Evolutionary conservation across 2,329 filamentous ascomycete genomes (phyloP).

Genomic region (Cladosporium sp.): DNA sequence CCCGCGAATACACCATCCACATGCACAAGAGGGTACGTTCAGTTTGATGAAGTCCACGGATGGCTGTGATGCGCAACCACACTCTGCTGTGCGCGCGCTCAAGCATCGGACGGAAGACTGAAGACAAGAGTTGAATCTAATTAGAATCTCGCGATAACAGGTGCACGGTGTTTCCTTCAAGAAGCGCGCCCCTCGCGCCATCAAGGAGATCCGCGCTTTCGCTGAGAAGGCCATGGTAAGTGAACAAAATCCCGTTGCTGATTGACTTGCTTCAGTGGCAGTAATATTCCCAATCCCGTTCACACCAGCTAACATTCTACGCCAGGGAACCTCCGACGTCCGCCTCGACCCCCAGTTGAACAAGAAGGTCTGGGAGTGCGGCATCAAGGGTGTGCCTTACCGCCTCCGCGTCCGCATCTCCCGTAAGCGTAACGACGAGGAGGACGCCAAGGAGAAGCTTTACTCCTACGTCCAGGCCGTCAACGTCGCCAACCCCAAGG

Average conservation of each 20-base stretch:
- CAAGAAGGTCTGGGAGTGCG: conserved; percentile 99
- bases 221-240: conserved; percentile 94
- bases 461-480: conserved; percentile 99
- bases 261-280: neutral
- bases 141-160: conserved; percentile 53
- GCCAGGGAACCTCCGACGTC: conserved; percentile 91
- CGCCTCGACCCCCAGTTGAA: conserved; percentile 98
- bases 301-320: conserved; percentile 7
- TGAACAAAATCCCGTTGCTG: conserved; percentile 22
- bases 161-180: conserved; percentile 98
- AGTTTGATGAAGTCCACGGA: conserved; percentile 72
- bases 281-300: neutral
- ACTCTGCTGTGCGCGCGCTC: conserved; percentile 20
- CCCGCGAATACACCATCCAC: conserved; percentile 99
- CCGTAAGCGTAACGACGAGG: conserved; percentile 99
- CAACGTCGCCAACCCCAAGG: conserved; percentile 99
- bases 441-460: conserved; percentile 98
- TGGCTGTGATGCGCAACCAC: conserved; percentile 35
- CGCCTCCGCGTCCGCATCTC: conserved; percentile 97
- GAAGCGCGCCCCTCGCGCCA: conserved; percentile 96
- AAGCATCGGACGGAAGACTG: conserved; percentile 68
- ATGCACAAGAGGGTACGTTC: conserved; percentile 96
- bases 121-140: conserved; percentile 45
- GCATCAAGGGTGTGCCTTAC: conserved; percentile 98
- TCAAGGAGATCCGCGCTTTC: conserved; percentile 99